These are phyloP conservation scores for Poa annua DNA, from an alignment of 176 grass and related monocot species.

Conservation along the genomic window DNA sequence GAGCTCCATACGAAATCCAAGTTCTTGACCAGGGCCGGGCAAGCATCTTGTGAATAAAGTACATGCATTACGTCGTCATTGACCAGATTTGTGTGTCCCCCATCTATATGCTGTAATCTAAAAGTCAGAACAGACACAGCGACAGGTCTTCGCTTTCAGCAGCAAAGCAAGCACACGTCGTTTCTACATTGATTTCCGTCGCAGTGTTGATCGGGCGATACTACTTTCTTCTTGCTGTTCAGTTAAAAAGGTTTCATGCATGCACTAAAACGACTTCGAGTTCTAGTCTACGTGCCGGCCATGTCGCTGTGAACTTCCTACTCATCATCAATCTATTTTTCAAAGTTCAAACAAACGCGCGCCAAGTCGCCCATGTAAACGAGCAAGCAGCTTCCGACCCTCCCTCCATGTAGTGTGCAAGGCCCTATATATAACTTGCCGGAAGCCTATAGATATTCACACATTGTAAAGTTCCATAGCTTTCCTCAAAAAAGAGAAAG, in stretches of 20 bases:
- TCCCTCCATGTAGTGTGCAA: neutral
- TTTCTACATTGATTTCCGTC: neutral
- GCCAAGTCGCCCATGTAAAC: conserved; percentile 33
- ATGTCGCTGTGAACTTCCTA: conserved; percentile 19
- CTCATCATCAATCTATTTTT: neutral
- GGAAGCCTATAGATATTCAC: neutral
- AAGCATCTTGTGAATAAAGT: conserved; percentile 1
- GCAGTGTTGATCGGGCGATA: neutral
- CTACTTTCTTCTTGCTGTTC: neutral
- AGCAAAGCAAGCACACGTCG: conserved; percentile 14
- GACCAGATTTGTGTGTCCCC: conserved; percentile 9
- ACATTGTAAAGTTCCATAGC: neutral
- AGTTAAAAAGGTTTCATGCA: neutral
- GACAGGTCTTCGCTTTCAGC: conserved; percentile 21
- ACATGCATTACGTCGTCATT: neutral
- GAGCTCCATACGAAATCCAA: conserved; percentile 21
- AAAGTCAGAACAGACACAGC: conserved; percentile 32
- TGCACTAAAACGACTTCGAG: neutral
- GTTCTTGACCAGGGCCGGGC: conserved; percentile 16
- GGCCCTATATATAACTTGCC: conserved; percentile 32
- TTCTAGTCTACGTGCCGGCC: neutral
- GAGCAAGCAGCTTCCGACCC: conserved; percentile 30
- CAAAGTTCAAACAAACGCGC: neutral
- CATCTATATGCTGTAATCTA: neutral
- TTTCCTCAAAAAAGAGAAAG: neutral